Percentiles rank a stretch among this genome's conserved stretches.
phyloP scores from a whole-genome alignment of 352 stramenopile genomes.

The Thalassiosira pacifica region DNA sequence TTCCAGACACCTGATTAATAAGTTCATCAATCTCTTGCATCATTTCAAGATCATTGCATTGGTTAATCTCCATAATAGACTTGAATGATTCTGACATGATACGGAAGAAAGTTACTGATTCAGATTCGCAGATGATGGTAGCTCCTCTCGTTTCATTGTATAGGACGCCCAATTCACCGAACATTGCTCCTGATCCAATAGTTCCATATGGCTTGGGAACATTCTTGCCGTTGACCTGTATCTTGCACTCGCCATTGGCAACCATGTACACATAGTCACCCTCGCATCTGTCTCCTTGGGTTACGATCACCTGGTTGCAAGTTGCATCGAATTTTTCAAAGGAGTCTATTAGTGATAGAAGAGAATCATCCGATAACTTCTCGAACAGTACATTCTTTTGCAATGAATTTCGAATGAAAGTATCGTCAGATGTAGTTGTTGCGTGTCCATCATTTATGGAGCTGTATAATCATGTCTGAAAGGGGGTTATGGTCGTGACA shows the following conservation, averaged over 20 bases:
- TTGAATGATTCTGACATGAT: slow-evolving; percentile 18
- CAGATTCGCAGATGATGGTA: slow-evolving; percentile 30
- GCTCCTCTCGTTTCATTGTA: slow-evolving; percentile 40
- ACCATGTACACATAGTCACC: slow-evolving; percentile 54
- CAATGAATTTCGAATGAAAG: slow-evolving; percentile 35
- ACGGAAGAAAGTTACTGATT: slow-evolving; percentile 21
- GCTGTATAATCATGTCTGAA: no score
- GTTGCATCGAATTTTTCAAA: slow-evolving; percentile 42
- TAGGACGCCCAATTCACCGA: slow-evolving; percentile 54
- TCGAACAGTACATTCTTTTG: slow-evolving; percentile 51
- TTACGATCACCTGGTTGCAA: slow-evolving; percentile 31
- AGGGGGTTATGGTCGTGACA: no score
- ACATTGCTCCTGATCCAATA: slow-evolving; percentile 26
- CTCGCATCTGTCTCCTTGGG: slow-evolving; percentile 46
- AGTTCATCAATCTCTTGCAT: slow-evolving; percentile 20
- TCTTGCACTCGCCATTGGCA: slow-evolving; percentile 44
- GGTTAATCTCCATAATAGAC: background rate
- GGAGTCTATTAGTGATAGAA: slow-evolving; percentile 26
- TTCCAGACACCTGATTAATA: slow-evolving; percentile 25
- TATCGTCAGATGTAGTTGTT: slow-evolving; percentile 37
- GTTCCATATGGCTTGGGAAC: slow-evolving; percentile 57
- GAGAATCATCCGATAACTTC: slow-evolving; percentile 18
- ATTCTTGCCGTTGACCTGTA: slow-evolving; percentile 46
- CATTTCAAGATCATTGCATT: background rate
- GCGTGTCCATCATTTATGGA: no score